Conservation (phyloP, 2,329 filamentous ascomycete genomes). For the Verticillium nonalfalfae region DNA sequence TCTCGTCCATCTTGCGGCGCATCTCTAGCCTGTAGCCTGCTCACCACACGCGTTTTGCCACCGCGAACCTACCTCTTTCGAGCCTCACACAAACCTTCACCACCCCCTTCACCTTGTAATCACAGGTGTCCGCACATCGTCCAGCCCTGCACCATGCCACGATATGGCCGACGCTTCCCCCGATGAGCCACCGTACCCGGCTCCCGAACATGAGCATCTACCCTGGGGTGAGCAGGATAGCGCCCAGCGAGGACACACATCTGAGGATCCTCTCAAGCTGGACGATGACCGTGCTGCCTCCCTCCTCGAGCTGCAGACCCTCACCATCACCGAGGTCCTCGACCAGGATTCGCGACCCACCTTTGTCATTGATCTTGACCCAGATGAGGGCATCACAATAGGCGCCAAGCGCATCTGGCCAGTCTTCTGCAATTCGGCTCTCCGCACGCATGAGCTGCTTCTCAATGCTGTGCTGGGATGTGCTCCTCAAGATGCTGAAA, state of each 20-base stretch:
- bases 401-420: conserved; percentile 17
- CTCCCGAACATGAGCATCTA: not conserved
- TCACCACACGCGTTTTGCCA: not conserved
- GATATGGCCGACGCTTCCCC: not conserved
- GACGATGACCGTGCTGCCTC: conserved; percentile 2
- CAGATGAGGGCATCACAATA: conserved; percentile 17
- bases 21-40: no score
- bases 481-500: conserved; percentile 5
- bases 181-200: not conserved
- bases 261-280: conserved; percentile 48
- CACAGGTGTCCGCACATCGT: not conserved
- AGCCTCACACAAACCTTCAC: not conserved
- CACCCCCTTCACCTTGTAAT: not conserved
- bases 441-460: conserved; percentile 24
- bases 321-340: conserved; percentile 21
- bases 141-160: not conserved
- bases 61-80: not conserved
- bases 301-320: conserved; percentile 13
- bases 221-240: not conserved
- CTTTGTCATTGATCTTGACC: conserved; percentile 30
- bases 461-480: conserved; percentile 17
- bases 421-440: conserved; percentile 27
- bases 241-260: not conserved
- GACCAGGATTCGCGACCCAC: conserved; percentile 29
- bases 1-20: no score